Percentiles rank a stretch among this genome's conserved stretches.
Evolutionary conservation across 805 yeast genomes (phyloP).

Genomic region (Babjeviella inositovora): DNA sequence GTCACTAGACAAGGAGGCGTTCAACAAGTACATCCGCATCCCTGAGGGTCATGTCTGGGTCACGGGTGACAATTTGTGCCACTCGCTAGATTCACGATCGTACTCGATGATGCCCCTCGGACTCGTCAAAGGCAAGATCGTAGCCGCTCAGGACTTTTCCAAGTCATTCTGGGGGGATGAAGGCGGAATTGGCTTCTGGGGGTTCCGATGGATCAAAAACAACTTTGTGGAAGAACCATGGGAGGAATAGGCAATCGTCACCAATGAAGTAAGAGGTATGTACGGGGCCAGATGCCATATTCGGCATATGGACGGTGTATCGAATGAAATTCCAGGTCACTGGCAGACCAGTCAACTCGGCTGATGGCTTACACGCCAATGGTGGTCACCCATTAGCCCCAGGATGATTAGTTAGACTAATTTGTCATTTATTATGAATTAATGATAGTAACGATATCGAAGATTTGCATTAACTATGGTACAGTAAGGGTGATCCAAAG

Average conservation of each 20-base stretch:
- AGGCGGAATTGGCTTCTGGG: constrained; percentile 21
- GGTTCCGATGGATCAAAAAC: constrained; percentile 39
- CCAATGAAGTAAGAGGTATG: too few relatives aligned
- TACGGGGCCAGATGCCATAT: too few relatives aligned
- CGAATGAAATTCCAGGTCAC: too few relatives aligned
- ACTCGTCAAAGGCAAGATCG: constrained; percentile 71
- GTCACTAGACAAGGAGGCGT: constrained; percentile 5
- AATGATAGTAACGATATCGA: too few relatives aligned
- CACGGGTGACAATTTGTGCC: constrained; percentile 85
- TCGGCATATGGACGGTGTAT: too few relatives aligned
- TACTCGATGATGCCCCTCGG: constrained; percentile 88
- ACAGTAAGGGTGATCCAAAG: too few relatives aligned
- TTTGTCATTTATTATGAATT: too few relatives aligned
- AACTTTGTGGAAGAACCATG: constrained; percentile 20
- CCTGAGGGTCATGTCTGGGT: constrained; percentile 97
- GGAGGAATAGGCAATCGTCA: constrained; percentile 2
- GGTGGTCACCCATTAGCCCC: too few relatives aligned
- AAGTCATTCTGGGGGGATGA: constrained; percentile 21
- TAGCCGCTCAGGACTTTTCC: constrained; percentile 48
- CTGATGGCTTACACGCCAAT: too few relatives aligned
- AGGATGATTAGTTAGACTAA: too few relatives aligned
- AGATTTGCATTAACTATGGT: too few relatives aligned
- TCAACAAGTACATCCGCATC: constrained; percentile 46
- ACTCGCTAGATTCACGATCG: constrained; percentile 77
- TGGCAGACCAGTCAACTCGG: too few relatives aligned